A percentile compares a stretch with the other conserved stretches of the same genome.
phyloP scores from a whole-genome alignment of 108 stramenopile genomes.

The Conticribra weissflogii region DNA sequence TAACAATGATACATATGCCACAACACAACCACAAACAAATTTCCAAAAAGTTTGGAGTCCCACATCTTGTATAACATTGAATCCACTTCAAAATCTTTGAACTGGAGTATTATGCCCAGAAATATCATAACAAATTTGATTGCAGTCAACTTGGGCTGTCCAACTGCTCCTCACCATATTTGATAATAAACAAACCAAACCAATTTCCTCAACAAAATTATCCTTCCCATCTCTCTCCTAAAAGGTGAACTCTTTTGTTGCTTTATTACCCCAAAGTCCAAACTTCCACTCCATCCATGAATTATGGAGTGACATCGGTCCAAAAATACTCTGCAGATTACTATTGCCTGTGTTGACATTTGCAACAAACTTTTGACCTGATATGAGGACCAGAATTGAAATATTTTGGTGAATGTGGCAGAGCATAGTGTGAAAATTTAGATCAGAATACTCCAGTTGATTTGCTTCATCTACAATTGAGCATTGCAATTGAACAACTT shows the following conservation, averaged over 20 bases:
- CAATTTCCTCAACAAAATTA: constrained; percentile 12
- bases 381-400: background rate
- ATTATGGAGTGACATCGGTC: constrained; percentile 21
- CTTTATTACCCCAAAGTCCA: constrained; percentile 37
- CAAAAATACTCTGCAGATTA: too few relatives aligned
- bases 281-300: constrained; percentile 47
- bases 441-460: background rate
- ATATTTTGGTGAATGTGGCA: background rate
- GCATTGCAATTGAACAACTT: background rate
- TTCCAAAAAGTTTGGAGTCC: too few relatives aligned
- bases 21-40: too few relatives aligned
- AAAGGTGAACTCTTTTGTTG: constrained; percentile 35
- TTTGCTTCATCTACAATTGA: background rate
- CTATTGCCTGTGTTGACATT: background rate
- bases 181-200: constrained; percentile 12
- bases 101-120: background rate
- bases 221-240: constrained; percentile 17
- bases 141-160: background rate
- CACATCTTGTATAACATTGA: background rate
- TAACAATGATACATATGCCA: too few relatives aligned
- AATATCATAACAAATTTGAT: background rate
- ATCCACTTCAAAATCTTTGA: background rate
- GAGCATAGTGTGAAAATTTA: background rate
- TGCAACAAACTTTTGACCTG: background rate
- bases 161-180: background rate